These are phyloP conservation scores for Cucurbita argyrosperma DNA, from an alignment of 306 rosid species.

Conservation along the genomic window DNA sequence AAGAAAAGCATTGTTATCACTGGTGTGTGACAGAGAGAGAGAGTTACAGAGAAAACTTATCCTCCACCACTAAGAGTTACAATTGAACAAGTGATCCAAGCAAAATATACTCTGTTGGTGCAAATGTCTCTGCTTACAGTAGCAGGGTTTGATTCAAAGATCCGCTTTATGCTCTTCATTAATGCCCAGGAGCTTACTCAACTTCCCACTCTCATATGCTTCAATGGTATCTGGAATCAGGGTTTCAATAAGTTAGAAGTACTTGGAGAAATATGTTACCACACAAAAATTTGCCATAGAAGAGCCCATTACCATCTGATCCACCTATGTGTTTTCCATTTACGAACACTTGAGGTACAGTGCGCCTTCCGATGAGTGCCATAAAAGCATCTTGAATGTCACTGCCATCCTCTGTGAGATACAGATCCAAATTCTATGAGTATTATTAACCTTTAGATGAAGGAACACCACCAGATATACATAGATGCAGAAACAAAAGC, in stretches of 20 bases:
- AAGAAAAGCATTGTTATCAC: not conserved
- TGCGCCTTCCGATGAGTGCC: constrained; percentile 59
- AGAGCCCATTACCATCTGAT: constrained; percentile 56
- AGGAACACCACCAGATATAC: not conserved
- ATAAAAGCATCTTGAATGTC: constrained; percentile 53
- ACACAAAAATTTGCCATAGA: not conserved
- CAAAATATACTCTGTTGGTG: not conserved
- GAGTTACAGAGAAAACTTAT: not conserved
- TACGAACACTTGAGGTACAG: constrained; percentile 87
- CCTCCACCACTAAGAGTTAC: not conserved
- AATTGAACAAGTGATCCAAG: not conserved
- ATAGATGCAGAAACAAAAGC: not conserved
- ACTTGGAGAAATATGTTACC: not conserved
- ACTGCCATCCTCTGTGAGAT: constrained; percentile 56
- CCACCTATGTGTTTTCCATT: constrained; percentile 83
- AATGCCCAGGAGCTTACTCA: constrained; percentile 58
- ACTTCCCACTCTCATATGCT: constrained; percentile 62
- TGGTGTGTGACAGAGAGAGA: too few relatives aligned
- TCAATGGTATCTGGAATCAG: constrained; percentile 48
- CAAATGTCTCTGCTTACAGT: not conserved
- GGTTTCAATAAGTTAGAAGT: not conserved
- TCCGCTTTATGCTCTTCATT: constrained; percentile 25
- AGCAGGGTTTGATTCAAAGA: constrained; percentile 26
- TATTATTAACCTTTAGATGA: not conserved
- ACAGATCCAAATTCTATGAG: constrained; percentile 3